Percentiles rank a stretch among this genome's conserved stretches.
Conservation (phyloP, 2,329 filamentous ascomycete species). For the Peltaster fructicola region DNA sequence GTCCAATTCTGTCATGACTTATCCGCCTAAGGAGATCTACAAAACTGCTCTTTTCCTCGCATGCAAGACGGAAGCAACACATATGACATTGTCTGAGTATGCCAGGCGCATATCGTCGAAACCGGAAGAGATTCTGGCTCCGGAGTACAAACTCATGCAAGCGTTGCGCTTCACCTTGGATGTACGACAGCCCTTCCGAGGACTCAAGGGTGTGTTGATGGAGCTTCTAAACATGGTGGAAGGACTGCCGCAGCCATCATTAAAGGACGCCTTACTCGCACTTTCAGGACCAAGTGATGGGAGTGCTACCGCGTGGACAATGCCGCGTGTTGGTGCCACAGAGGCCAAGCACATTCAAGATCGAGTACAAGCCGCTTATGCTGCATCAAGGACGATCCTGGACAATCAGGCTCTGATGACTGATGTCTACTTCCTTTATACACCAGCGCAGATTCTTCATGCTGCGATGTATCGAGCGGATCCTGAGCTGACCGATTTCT, state of each 20-base stretch:
- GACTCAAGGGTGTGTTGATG: conserved; percentile 70
- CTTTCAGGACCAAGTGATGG: conserved; percentile 5
- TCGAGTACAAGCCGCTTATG: conserved; percentile 47
- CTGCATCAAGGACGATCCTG: conserved; percentile 53
- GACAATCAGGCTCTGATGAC: conserved; percentile 63
- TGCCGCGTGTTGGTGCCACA: conserved; percentile 2
- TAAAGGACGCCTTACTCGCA: conserved; percentile 9
- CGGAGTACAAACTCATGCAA: conserved; percentile 85
- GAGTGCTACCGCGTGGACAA: conserved; percentile 10
- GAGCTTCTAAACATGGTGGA: conserved; percentile 55
- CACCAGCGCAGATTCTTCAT: conserved; percentile 85
- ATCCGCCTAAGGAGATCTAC: conserved; percentile 75
- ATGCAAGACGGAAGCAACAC: conserved; percentile 77
- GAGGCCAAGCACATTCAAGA: conserved; percentile 16
- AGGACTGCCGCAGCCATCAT: conserved; percentile 29
- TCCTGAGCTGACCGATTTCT: conserved; percentile 36
- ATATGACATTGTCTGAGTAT: conserved; percentile 50
- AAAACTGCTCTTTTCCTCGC: conserved; percentile 85
- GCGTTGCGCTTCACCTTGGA: conserved; percentile 87
- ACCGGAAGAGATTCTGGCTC: conserved; percentile 66
- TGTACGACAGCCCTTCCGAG: conserved; percentile 76
- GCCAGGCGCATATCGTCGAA: conserved; percentile 36
- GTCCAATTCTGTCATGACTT: conserved; percentile 90
- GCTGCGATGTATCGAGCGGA: conserved; percentile 65
- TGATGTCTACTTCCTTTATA: conserved; percentile 94